phyloP scores from a whole-genome alignment of 257 asterid species.

The Henckelia pumila region DNA sequence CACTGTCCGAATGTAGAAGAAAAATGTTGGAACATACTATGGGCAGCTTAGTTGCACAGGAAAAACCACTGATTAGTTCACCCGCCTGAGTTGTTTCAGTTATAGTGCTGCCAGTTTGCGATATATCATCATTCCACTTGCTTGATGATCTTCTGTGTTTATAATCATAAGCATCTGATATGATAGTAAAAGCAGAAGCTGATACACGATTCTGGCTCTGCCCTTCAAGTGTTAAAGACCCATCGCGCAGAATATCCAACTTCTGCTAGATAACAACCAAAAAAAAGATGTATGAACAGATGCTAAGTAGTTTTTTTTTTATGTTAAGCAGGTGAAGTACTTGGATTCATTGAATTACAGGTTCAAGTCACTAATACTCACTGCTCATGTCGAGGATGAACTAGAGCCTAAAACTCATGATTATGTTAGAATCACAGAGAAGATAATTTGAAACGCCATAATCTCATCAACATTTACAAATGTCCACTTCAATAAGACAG shows the following conservation, averaged over 20 bases:
- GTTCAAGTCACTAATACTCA: slow-evolving; percentile 10
- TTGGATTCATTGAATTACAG: slow-evolving; percentile 21
- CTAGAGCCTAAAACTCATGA: slow-evolving; percentile 18
- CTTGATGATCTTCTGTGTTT: slow-evolving; percentile 61
- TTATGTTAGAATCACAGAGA: slow-evolving; percentile 10
- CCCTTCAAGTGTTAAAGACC: slow-evolving; percentile 51
- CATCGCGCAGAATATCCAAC: slow-evolving; percentile 55
- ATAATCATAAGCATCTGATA: slow-evolving; percentile 46
- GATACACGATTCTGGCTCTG: slow-evolving; percentile 54
- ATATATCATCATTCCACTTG: slow-evolving; percentile 80
- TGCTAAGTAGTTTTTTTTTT: slow-evolving; percentile 22
- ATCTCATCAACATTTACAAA: background rate
- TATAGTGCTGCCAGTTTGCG: slow-evolving; percentile 76
- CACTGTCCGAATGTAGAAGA: slow-evolving; percentile 8
- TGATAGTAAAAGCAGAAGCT: slow-evolving; percentile 44
- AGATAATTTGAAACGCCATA: background rate
- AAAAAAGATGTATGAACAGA: slow-evolving; percentile 28
- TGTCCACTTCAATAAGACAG: background rate
- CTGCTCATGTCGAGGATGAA: slow-evolving; percentile 19
- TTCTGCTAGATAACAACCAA: slow-evolving; percentile 53
- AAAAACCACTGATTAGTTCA: slow-evolving; percentile 71
- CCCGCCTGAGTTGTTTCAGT: slow-evolving; percentile 83
- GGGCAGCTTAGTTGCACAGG: slow-evolving; percentile 64
- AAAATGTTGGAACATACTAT: slow-evolving; percentile 48
- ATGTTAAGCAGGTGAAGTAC: slow-evolving; percentile 13